Conservation (phyloP, 208 protist genomes). For the Trichomonas tenax region DNA sequence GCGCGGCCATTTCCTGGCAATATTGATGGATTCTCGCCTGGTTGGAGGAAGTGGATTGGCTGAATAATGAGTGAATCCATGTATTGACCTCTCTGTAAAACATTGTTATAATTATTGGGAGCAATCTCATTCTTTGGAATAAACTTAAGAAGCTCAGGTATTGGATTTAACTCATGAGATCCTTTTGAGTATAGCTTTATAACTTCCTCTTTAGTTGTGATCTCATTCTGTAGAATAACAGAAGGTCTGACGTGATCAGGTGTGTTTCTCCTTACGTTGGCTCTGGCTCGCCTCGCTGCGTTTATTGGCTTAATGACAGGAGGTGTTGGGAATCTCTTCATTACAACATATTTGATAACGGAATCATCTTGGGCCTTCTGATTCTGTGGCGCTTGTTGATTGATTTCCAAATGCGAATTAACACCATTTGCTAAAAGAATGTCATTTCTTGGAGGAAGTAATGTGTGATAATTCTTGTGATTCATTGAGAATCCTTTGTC, state of each 20-base stretch:
- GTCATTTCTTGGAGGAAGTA: not conserved
- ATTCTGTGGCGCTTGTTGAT: no score
- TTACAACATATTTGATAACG: not conserved
- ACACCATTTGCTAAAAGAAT: no score
- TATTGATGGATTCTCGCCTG: not conserved
- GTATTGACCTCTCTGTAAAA: not conserved
- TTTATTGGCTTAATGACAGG: not conserved
- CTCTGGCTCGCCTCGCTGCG: not conserved
- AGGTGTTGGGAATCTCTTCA: not conserved
- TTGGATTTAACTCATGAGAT: not conserved
- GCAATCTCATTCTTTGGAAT: not conserved
- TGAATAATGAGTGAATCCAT: not conserved
- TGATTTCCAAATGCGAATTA: no score
- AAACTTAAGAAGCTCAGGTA: not conserved
- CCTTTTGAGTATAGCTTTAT: not conserved
- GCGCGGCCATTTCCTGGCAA: not conserved
- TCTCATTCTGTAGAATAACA: not conserved
- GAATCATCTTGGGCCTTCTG: not conserved
- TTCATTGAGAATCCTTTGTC: not conserved
- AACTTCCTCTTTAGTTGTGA: not conserved
- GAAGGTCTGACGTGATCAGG: not conserved
- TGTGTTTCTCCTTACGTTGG: not conserved
- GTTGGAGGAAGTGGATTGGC: not conserved
- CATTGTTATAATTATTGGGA: not conserved
- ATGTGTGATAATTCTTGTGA: not conserved